phyloP scores from a whole-genome alignment of 2,329 filamentous ascomycete genomes.

The Colletotrichum truncatum region DNA sequence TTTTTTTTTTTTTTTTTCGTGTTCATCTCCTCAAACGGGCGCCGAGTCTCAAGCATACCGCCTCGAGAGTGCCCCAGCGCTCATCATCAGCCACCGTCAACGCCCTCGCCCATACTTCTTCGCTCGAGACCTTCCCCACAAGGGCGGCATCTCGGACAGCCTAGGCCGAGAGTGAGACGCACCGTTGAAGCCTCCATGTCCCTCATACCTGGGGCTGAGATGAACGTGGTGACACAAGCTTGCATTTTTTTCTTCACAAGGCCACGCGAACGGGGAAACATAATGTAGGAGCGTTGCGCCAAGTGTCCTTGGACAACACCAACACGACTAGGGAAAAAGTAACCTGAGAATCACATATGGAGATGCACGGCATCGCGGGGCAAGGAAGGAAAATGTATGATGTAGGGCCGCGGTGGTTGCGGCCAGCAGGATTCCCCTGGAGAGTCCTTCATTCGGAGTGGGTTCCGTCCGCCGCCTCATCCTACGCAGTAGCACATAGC shows the following conservation, averaged over 20 bases:
- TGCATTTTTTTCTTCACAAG: not conserved
- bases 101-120: not conserved
- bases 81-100: conserved; percentile 15
- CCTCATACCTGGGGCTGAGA: not conserved
- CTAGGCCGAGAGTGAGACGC: conserved; percentile 21
- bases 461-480: not conserved
- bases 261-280: conserved; percentile 3
- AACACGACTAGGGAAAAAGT: not conserved
- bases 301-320: not conserved
- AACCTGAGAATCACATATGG: not conserved
- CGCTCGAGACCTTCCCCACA: not conserved
- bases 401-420: not conserved
- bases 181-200: conserved; percentile 15
- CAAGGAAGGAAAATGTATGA: not conserved
- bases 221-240: not conserved
- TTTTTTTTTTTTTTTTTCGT: too few species aligned
- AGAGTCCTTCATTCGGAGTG: conserved; percentile 1
- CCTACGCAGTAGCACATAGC: not conserved
- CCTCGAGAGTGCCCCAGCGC: not conserved
- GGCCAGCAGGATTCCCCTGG: not conserved
- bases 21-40: not conserved
- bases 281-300: conserved; percentile 1
- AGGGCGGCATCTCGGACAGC: conserved; percentile 3
- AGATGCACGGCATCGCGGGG: not conserved
- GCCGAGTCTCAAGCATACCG: not conserved